A percentile compares a stretch with the other conserved stretches of the same genome.
phyloP scores from a whole-genome alignment of 257 asterid genomes.

The Solanum neorickii region DNA sequence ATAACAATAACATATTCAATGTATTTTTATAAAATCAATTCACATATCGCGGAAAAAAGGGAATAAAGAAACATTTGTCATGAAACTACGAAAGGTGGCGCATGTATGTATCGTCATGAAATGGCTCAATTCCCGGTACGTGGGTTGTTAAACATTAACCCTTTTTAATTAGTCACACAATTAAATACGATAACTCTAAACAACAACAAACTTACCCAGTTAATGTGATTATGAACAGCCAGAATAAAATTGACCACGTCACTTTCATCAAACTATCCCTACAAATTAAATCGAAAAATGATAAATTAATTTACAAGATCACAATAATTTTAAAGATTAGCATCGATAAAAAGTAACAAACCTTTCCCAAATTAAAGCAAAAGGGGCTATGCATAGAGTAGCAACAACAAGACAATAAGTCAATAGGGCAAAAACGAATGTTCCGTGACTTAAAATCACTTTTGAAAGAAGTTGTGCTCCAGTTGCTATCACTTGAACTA shows the following conservation, averaged over 20 bases:
- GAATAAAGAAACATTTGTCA: neutral
- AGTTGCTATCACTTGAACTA: constrained; percentile 32
- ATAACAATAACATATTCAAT: too few relatives aligned
- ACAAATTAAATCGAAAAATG: neutral
- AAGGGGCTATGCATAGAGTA: constrained; percentile 31
- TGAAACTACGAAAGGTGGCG: neutral
- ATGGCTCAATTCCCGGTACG: neutral
- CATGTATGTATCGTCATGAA: neutral
- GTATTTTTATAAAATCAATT: too few relatives aligned
- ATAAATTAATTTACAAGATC: neutral
- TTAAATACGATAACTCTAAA: neutral
- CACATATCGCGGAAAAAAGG: too few relatives aligned
- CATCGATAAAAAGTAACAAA: neutral
- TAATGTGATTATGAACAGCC: constrained; percentile 42
- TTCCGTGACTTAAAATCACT: constrained; percentile 30
- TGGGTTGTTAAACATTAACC: neutral
- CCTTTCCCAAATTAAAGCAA: constrained; percentile 51
- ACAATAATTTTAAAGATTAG: neutral
- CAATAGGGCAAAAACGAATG: constrained; percentile 40
- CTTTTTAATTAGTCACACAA: neutral
- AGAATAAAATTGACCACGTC: constrained; percentile 19
- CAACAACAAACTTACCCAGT: constrained; percentile 33
- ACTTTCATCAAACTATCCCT: constrained; percentile 28
- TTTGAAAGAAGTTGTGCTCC: constrained; percentile 55
- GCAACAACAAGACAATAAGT: constrained; percentile 45